phyloP scores from a whole-genome alignment of 208 protist species.

The Trypanosoma brucei region DNA sequence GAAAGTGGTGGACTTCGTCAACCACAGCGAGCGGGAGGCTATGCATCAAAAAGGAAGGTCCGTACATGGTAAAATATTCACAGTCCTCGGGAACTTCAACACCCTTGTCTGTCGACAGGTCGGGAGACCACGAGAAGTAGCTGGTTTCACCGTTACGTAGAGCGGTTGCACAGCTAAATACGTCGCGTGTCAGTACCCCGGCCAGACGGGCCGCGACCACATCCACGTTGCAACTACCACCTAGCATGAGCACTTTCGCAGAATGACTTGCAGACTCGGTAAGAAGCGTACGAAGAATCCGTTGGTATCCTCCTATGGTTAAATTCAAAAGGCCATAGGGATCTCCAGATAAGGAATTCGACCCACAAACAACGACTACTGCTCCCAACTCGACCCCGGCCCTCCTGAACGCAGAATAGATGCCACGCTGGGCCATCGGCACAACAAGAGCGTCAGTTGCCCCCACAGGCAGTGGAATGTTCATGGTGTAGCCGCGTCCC shows the following conservation, averaged over 20 bases:
- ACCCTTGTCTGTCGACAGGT: conserved; percentile 20
- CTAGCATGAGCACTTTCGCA: conserved; percentile 36
- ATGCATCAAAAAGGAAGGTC: conserved; percentile 56
- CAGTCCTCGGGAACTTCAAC: conserved; percentile 39
- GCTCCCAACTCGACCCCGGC: conserved; percentile 84
- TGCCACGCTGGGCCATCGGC: conserved; percentile 63
- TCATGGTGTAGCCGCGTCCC: conserved; percentile 83
- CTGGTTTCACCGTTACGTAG: conserved; percentile 13
- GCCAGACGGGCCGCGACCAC: conserved; percentile 33
- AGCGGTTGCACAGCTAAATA: conserved; percentile 36
- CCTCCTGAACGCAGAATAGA: conserved; percentile 68
- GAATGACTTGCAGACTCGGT: conserved; percentile 9
- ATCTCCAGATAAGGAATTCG: conserved; percentile 94
- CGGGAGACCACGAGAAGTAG: conserved; percentile 30
- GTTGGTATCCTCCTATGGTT: conserved; percentile 36
- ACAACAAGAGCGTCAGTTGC: conserved; percentile 86
- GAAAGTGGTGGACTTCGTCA: conserved; percentile 12
- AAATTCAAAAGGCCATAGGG: conserved; percentile 94
- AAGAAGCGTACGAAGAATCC: conserved; percentile 31
- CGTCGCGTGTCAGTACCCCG: conserved; percentile 38
- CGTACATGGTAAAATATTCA: conserved; percentile 45
- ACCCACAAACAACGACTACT: conserved; percentile 96
- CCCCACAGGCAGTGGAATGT: conserved; percentile 87
- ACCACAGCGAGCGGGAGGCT: conserved; percentile 25
- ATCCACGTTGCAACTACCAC: conserved; percentile 42